Evolutionary conservation across 768 basidiomycete genomes (phyloP), one percentile per base, ranked within the genome.

Genomic region (Tephrocybe rancida): DNA sequence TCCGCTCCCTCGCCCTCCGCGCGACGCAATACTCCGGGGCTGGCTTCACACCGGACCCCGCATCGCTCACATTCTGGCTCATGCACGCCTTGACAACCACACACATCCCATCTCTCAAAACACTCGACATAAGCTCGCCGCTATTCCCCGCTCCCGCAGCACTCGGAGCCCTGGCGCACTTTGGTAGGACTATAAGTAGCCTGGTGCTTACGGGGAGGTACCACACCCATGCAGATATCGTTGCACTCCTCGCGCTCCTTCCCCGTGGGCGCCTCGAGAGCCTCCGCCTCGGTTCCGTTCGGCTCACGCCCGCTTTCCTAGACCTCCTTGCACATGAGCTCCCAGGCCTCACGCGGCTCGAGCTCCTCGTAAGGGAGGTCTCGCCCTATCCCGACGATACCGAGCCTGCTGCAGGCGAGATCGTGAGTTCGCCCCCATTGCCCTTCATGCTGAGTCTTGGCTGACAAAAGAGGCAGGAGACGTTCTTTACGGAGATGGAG

Each of bases 121-220:
- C 22, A n/a, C 58, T 64, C 52, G 47, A 63, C 42, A 54, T 60
- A 27, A 65, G 63, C 21, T 65, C 65, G 0, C 58, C 42, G 4
- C 57, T 68, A 2, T 70, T 70, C 39, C 66, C 78, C 2, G 66
- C 74, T 34, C 61, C 68, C 54, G 67, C 74, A 48, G 61, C 86
- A 5, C 70, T 73, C 3, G 67, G 74, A 1, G 76, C 83, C 1
- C 80, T 84, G 64, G 44, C 57, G 25, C 67, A 68, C 25, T 75
- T 79, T 48, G 60, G 67, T 18, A 53, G 63, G 16, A 68, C 71
- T 0, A 59, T 79, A 26, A 69, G 64, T 18, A 66, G 70, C 21
- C 52, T 78, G 24, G 69, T 68, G 30, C 62, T 80, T 30, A 78
- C 77, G 3, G 78, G 78, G 14, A 60, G 64, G 21, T 67, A 74